phyloP scores from a whole-genome alignment of 805 yeast genomes.

The Spathaspora arborariae region DNA sequence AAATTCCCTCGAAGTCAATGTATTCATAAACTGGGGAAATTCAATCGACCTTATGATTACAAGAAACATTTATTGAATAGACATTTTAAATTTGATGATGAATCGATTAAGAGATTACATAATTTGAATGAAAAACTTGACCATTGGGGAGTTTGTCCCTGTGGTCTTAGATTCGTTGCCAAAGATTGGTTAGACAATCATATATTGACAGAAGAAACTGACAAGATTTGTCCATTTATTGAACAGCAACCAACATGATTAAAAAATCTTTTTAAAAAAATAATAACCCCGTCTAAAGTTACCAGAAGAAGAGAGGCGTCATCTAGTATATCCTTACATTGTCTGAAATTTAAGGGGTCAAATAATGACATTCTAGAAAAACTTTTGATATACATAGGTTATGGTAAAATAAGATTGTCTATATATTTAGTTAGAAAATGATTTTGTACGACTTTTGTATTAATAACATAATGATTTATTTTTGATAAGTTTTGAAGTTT shows the following conservation, averaged over 20 bases:
- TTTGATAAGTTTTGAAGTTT: background rate
- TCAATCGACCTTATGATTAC: slow-evolving; percentile 66
- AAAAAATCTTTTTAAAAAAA: no score
- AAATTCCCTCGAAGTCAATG: slow-evolving; percentile 54
- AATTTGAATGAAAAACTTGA: slow-evolving; percentile 51
- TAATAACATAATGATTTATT: background rate
- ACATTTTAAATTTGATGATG: slow-evolving; percentile 55
- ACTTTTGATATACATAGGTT: no score
- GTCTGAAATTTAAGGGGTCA: background rate
- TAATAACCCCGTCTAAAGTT: background rate
- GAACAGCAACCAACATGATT: slow-evolving; percentile 1
- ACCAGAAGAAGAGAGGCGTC: background rate
- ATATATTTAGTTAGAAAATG: background rate
- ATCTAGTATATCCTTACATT: background rate
- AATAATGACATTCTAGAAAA: background rate
- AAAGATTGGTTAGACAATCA: slow-evolving; percentile 37
- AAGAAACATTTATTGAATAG: slow-evolving; percentile 61
- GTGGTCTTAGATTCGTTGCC: slow-evolving; percentile 31
- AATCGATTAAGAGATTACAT: slow-evolving; percentile 39
- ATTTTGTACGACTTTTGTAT: background rate
- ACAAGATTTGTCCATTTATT: slow-evolving; percentile 17
- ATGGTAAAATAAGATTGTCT: background rate
- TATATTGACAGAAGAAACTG: slow-evolving; percentile 22
- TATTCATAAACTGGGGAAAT: slow-evolving; percentile 56
- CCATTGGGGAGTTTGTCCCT: slow-evolving; percentile 48